Conservation (phyloP, 345 rosid genomes). For the Rhodamnia argentea region DNA sequence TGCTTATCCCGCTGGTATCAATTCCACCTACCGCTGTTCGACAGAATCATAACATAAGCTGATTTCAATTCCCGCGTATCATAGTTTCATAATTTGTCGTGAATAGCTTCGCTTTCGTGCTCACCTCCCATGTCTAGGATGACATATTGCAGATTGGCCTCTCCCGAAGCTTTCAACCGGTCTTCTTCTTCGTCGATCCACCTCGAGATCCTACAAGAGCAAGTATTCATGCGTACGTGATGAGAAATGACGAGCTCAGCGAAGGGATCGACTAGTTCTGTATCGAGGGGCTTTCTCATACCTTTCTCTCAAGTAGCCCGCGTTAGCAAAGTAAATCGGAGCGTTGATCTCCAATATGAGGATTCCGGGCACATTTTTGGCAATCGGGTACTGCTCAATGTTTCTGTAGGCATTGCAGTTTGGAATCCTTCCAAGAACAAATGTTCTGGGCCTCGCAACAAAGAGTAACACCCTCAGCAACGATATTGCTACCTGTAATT, state of each 20-base stretch:
- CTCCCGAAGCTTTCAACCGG: slow-evolving; percentile 35
- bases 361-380: slow-evolving; percentile 42
- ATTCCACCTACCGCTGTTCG: slow-evolving; percentile 72
- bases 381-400: slow-evolving; percentile 58
- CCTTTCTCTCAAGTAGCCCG: slow-evolving; percentile 86
- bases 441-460: slow-evolving; percentile 74
- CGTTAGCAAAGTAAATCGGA: slow-evolving; percentile 79
- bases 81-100: neutral
- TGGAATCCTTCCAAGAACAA: slow-evolving; percentile 56
- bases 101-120: neutral
- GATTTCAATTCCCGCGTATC: neutral
- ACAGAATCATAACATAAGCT: neutral
- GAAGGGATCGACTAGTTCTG: neutral
- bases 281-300: neutral
- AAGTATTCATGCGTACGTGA: neutral
- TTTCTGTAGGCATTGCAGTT: slow-evolving; percentile 50
- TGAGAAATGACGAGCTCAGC: neutral
- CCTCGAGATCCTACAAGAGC: slow-evolving; percentile 43
- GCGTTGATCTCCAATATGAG: slow-evolving; percentile 71
- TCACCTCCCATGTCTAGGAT: slow-evolving; percentile 64
- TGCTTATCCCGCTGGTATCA: slow-evolving; percentile 94
- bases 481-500: slow-evolving; percentile 56
- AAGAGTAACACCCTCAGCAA: slow-evolving; percentile 58
- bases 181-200: slow-evolving; percentile 88
- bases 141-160: slow-evolving; percentile 49